phyloP scores from a whole-genome alignment of 768 basidiomycete species.

The Kwoniella mangroviensis region DNA sequence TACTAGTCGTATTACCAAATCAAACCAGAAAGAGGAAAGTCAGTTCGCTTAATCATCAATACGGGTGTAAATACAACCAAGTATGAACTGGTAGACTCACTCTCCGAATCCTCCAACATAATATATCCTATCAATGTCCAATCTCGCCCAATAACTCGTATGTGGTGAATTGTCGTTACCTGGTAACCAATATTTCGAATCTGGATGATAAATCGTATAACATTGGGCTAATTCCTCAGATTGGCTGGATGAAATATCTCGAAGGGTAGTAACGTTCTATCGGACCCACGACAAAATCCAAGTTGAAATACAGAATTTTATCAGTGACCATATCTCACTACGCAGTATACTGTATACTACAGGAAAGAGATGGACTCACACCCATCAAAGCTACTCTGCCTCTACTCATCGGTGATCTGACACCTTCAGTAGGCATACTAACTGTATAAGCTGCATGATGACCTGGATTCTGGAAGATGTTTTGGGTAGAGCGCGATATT shows the following conservation, averaged over 20 bases:
- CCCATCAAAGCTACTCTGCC: conserved; percentile 55
- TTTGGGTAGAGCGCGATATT: conserved; percentile 47
- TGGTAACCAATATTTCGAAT: conserved; percentile 50
- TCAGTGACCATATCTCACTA: too few species aligned
- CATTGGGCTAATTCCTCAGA: conserved; percentile 33
- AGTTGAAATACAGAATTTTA: too few species aligned
- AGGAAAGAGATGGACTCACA: conserved; percentile 31
- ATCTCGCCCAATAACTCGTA: conserved; percentile 47
- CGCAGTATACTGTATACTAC: too few species aligned
- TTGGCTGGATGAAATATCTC: conserved; percentile 29
- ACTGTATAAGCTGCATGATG: conserved; percentile 52
- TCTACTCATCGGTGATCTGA: conserved; percentile 42
- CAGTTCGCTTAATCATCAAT: too few species aligned
- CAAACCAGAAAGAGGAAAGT: too few species aligned
- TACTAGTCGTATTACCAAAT: conserved; percentile 15
- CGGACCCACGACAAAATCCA: too few species aligned
- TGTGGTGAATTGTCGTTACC: conserved; percentile 28
- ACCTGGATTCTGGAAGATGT: conserved; percentile 38
- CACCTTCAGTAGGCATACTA: conserved; percentile 33
- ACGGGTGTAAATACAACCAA: too few species aligned
- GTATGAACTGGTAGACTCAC: conserved; percentile 32
- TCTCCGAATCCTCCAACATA: conserved; percentile 57
- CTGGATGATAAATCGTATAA: conserved; percentile 49
- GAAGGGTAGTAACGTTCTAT: conserved; percentile 52
- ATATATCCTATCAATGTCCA: conserved; percentile 50